These are phyloP conservation scores for Neckera pumila DNA, from an alignment of 225 moss, liverwort and hornwort species.

Conservation along the genomic window DNA sequence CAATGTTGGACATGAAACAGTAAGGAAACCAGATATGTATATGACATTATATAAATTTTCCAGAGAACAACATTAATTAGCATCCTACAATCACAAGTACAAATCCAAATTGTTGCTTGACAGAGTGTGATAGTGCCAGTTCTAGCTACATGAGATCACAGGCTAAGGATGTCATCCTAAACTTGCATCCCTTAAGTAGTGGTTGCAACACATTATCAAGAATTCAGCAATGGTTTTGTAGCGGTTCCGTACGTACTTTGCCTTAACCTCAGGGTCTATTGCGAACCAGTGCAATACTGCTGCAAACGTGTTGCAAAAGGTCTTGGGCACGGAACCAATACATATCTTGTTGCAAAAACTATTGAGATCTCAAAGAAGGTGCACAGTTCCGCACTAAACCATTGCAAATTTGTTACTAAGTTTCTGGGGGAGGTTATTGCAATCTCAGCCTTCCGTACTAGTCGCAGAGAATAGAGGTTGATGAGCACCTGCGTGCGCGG, in stretches of 20 bases:
- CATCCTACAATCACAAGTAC: neutral
- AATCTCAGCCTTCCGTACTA: neutral
- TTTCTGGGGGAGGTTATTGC: too few relatives aligned
- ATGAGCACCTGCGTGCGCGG: slow-evolving; percentile 16
- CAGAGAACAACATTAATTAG: neutral
- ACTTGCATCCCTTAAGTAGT: neutral
- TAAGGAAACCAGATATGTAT: too few relatives aligned
- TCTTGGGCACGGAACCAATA: neutral
- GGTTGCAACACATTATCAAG: neutral
- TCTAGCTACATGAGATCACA: neutral
- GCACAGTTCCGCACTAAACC: neutral
- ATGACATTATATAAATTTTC: neutral
- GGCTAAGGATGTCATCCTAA: neutral
- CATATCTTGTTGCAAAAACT: neutral
- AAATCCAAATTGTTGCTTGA: neutral
- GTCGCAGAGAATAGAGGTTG: neutral
- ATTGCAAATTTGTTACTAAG: neutral
- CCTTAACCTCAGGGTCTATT: neutral
- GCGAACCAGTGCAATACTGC: neutral
- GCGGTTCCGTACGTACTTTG: neutral
- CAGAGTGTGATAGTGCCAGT: neutral
- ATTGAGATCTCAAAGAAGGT: neutral
- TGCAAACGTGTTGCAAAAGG: neutral
- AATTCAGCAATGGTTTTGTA: neutral
- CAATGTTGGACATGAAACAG: neutral